Conservation (phyloP, 2,329 filamentous ascomycete genomes). For the Epichloe elymi region DNA sequence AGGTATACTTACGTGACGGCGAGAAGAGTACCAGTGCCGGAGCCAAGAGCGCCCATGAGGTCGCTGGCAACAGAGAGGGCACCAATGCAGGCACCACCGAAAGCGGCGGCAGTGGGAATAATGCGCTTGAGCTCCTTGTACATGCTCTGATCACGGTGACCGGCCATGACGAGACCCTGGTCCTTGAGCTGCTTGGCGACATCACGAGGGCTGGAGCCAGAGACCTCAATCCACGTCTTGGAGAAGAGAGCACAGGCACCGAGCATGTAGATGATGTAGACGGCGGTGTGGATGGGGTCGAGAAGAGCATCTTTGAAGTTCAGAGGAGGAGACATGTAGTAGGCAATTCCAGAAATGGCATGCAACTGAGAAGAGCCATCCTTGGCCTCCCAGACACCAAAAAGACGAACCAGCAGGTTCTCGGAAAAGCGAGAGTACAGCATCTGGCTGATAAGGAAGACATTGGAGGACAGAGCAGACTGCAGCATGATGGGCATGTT, state of each 20-base stretch:
- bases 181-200: slow-evolving; percentile 99
- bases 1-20: slow-evolving; percentile 81
- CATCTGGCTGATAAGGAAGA: slow-evolving; percentile 99
- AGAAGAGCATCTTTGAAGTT: slow-evolving; percentile 96
- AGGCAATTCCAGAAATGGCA: slow-evolving; percentile 84
- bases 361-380: slow-evolving; percentile 94
- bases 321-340: slow-evolving; percentile 98
- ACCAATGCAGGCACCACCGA: slow-evolving; percentile 97
- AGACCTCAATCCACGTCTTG: slow-evolving; percentile 99
- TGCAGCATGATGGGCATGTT: slow-evolving; percentile 99
- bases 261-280: slow-evolving; percentile 97
- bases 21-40: slow-evolving; percentile 92
- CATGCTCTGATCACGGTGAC: slow-evolving; percentile 99
- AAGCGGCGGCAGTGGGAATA: slow-evolving; percentile 94
- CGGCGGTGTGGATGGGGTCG: slow-evolving; percentile 89
- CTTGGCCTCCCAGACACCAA: slow-evolving; percentile 96
- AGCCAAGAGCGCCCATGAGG: slow-evolving; percentile 88
- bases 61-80: slow-evolving; percentile 91
- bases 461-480: slow-evolving; percentile 94
- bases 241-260: slow-evolving; percentile 96
- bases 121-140: slow-evolving; percentile 99
- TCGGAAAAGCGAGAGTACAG: slow-evolving; percentile 98
- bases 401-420: slow-evolving; percentile 93
- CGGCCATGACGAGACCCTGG: slow-evolving; percentile 97
- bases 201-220: slow-evolving; percentile 90